Evolutionary conservation across 805 yeast species (phyloP), one percentile per base, ranked within the genome.

Genomic region (Soucietia sequanensis): DNA sequence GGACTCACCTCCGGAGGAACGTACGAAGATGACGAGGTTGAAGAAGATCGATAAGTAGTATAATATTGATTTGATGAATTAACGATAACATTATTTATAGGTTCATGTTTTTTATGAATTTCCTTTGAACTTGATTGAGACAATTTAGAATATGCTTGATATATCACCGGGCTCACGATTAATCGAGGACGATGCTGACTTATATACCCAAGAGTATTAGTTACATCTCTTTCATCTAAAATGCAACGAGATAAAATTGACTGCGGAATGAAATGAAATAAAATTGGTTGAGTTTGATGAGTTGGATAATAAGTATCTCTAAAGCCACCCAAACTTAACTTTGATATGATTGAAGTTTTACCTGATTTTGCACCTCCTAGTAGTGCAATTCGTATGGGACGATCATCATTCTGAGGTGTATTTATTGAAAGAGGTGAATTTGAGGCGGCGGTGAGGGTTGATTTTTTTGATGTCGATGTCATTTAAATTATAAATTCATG

Each of bases 231-330:
- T 11, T 54, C 57, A 32, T 60, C 63, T n/a, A 63, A 41, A 4
- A 60, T 37, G 3, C 39, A 24, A 10, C 56, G 39, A 3, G 56
- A 32, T 25, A 41, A 35, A 4, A 21, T 31, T 3, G 46, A 33
- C 3, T 37, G 48, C 0, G 90, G 80, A 5, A 50, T 54, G 48
- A 68, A 84, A 13, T 76, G 77, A 39, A 80, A 69, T 25, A 83
- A 52, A 37, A 78, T 65, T 17, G 87, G 77, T 4, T 75, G 75
- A 38, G 80, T 78, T 36, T 70, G 74, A 28, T 74, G 65, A 3
- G 91, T 84, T 4, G 93, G 95, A 47, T 84, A 84, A 52, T 84
- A 82, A 0, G 84, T 83, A 39, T 81, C 89, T 32, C 78, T 68
- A 36, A 72, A 78, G 17, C 66, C 64, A 17, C 73, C 72, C 14